Conservation (phyloP, 108 stramenopile species). For the Ochromonas danica region DNA sequence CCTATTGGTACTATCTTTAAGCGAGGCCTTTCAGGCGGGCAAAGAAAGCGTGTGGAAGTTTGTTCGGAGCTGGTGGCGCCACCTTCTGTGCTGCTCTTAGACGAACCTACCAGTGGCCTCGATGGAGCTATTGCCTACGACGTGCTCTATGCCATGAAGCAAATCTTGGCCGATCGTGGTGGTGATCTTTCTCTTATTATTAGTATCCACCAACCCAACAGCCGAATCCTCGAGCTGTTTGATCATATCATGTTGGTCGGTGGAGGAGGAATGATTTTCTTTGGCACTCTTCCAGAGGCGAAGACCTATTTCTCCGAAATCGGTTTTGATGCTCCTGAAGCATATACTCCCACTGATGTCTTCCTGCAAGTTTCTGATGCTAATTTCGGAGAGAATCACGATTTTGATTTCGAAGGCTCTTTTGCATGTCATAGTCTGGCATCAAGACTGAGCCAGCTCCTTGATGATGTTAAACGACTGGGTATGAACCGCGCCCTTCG, state of each 20-base stretch:
- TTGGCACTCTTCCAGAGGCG: conserved; percentile 46
- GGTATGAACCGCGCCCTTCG: background rate
- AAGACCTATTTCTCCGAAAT: conserved; percentile 43
- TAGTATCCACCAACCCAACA: conserved; percentile 54
- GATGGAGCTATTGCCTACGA: conserved; percentile 28
- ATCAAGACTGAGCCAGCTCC: background rate
- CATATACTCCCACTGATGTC: conserved; percentile 44
- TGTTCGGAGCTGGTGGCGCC: conserved; percentile 21
- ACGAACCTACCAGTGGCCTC: conserved; percentile 27
- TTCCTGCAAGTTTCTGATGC: conserved; percentile 45
- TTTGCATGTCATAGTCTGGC: background rate
- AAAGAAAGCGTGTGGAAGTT: conserved; percentile 22
- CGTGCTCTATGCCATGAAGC: background rate
- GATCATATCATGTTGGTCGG: conserved; percentile 53
- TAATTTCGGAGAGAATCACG: background rate
- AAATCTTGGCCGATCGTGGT: background rate
- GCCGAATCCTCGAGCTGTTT: conserved; percentile 47
- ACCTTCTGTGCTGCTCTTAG: background rate
- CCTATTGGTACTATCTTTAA: conserved; percentile 7
- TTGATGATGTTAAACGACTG: background rate
- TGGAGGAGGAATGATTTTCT: conserved; percentile 37
- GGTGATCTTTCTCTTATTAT: conserved; percentile 35
- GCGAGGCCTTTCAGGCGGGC: conserved; percentile 21
- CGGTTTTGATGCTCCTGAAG: conserved; percentile 41
- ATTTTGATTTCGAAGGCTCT: conserved; percentile 21